Evolutionary conservation across 2,329 filamentous ascomycete species (phyloP).

Genomic region (Didymella keratinophila): DNA sequence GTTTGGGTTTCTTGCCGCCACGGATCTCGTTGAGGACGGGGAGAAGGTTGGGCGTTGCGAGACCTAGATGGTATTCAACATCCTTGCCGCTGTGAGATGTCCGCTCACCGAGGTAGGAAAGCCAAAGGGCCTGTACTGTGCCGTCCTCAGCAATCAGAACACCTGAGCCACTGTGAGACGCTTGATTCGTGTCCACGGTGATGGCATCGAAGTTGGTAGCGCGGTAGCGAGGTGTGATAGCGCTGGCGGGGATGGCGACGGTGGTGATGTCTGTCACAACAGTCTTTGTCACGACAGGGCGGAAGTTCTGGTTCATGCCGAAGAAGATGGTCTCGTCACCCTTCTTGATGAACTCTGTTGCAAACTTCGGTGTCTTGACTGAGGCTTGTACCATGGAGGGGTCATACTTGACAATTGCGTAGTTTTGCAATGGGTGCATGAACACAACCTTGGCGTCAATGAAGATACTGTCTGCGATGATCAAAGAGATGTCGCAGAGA

Average conservation of each 20-base stretch:
- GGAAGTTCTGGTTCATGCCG: slow-evolving; percentile 95
- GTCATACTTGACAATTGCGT: slow-evolving; percentile 94
- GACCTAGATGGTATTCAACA: slow-evolving; percentile 93
- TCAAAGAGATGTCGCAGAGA: slow-evolving; percentile 93
- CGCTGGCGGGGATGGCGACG: slow-evolving; percentile 93
- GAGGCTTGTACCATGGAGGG: slow-evolving; percentile 91
- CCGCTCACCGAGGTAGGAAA: slow-evolving; percentile 94
- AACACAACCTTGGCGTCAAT: slow-evolving; percentile 95
- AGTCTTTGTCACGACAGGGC: slow-evolving; percentile 92
- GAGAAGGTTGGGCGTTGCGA: slow-evolving; percentile 86
- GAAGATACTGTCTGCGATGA: slow-evolving; percentile 95
- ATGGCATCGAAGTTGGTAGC: slow-evolving; percentile 97
- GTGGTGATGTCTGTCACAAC: slow-evolving; percentile 97
- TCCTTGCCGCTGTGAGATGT: slow-evolving; percentile 81
- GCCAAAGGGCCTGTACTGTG: slow-evolving; percentile 92
- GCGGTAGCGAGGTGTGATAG: slow-evolving; percentile 87
- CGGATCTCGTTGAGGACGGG: slow-evolving; percentile 90
- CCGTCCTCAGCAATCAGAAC: slow-evolving; percentile 90
- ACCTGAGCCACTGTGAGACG: slow-evolving; percentile 90
- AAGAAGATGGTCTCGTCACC: slow-evolving; percentile 95
- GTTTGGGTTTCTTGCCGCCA: slow-evolving; percentile 76
- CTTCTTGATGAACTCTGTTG: slow-evolving; percentile 83
- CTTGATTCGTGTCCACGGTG: slow-evolving; percentile 92
- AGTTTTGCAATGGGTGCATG: slow-evolving; percentile 95
- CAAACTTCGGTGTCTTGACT: slow-evolving; percentile 86